Conservation (phyloP, 2,329 filamentous ascomycete genomes). For the Colletotrichum echinochloae region DNA sequence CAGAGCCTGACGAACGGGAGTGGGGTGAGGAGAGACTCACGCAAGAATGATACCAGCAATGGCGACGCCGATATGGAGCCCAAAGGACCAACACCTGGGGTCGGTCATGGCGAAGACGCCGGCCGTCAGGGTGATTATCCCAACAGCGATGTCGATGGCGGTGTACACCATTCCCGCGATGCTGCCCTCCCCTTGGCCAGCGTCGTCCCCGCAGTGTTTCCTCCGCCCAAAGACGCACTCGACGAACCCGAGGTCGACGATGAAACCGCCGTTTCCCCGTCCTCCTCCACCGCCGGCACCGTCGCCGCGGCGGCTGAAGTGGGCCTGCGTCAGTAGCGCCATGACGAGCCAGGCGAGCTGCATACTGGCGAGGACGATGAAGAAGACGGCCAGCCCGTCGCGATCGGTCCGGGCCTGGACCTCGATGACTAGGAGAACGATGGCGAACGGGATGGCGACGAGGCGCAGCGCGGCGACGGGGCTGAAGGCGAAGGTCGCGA, state of each 20-base stretch:
- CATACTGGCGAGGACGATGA: constrained; percentile 19
- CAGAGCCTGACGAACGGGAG: too few relatives aligned
- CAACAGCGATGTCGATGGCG: neutral
- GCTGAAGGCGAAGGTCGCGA: constrained; percentile 14
- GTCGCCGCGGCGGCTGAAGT: neutral
- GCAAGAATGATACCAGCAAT: constrained; percentile 4
- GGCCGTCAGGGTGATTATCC: neutral
- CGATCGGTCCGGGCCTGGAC: neutral
- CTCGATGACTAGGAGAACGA: constrained; percentile 16
- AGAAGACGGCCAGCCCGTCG: neutral
- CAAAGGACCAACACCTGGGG: neutral
- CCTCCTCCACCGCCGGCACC: too few relatives aligned
- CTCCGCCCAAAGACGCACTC: constrained; percentile 28
- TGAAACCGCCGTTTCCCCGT: neutral
- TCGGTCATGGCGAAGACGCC: neutral
- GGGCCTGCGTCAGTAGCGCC: constrained; percentile 1
- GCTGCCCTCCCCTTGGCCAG: neutral
- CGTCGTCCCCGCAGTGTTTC: neutral
- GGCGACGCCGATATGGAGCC: neutral
- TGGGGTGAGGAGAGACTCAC: constrained; percentile 12
- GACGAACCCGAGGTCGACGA: constrained; percentile 24
- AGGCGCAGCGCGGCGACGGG: constrained; percentile 19
- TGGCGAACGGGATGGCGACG: constrained; percentile 6
- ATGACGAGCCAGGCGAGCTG: constrained; percentile 30
- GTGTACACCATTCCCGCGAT: neutral